phyloP scores from a whole-genome alignment of 768 basidiomycete species.

The Podaxis mareebaensis region DNA sequence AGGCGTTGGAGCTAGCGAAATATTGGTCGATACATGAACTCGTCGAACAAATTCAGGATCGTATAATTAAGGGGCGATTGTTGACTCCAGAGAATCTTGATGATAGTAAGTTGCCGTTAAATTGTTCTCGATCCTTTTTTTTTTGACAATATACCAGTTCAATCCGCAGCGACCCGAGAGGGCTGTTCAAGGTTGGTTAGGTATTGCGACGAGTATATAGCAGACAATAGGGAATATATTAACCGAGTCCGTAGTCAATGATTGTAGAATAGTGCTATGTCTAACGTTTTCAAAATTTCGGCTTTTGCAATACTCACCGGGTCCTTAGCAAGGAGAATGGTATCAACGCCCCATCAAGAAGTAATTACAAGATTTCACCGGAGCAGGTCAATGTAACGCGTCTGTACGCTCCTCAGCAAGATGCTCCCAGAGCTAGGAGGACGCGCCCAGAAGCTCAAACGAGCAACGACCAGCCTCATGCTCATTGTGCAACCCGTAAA shows the following conservation, averaged over 20 bases:
- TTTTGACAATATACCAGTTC: background rate
- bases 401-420: too few relatives aligned
- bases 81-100: background rate
- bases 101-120: background rate
- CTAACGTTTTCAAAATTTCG: background rate
- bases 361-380: too few relatives aligned
- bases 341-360: too few relatives aligned
- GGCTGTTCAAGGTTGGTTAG: background rate
- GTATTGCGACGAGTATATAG: background rate
- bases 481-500: too few relatives aligned
- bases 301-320: too few relatives aligned
- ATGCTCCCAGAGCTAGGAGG: too few relatives aligned
- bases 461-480: too few relatives aligned
- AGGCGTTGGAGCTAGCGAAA: background rate
- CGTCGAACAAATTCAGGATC: background rate
- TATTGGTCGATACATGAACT: slow-evolving; percentile 9
- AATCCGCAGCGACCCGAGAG: background rate
- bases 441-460: too few relatives aligned
- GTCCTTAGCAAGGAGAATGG: too few relatives aligned
- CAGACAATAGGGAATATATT: slow-evolving; percentile 2
- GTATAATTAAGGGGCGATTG: background rate
- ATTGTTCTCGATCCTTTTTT: background rate
- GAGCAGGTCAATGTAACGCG: too few relatives aligned
- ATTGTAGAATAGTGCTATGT: background rate
- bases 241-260: background rate